Percentiles rank a stretch among this genome's conserved stretches.
Evolutionary conservation across 2,329 filamentous ascomycete genomes (phyloP).

Genomic region (Dactylellina parvicollis): DNA sequence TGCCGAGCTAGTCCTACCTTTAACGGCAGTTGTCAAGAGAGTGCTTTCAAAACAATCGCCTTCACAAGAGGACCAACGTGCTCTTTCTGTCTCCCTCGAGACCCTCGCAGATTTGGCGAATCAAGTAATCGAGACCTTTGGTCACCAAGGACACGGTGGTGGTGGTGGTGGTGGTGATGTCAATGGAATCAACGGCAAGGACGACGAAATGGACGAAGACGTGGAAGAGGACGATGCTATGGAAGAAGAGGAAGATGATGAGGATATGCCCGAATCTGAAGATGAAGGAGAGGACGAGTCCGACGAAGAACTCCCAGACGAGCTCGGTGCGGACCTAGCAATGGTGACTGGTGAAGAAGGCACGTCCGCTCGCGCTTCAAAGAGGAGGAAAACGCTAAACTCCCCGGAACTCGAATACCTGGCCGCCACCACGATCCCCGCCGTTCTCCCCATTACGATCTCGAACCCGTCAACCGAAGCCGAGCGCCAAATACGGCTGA

Average conservation of each 20-base stretch:
- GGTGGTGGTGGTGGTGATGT: too few relatives aligned
- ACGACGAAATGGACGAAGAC: conserved; percentile 61
- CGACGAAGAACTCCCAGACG: conserved; percentile 69
- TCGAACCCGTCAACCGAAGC: conserved; percentile 61
- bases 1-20: conserved; percentile 18
- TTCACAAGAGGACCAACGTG: conserved; percentile 38
- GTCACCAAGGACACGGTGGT: conserved; percentile 2
- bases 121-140: conserved; percentile 35
- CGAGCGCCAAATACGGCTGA: conserved; percentile 64
- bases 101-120: conserved; percentile 26
- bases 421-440: conserved; percentile 64
- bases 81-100: conserved; percentile 40
- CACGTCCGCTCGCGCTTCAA: conserved; percentile 56
- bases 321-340: conserved; percentile 73
- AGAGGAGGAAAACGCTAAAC: conserved; percentile 27
- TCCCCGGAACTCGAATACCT: conserved; percentile 65
- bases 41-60: conserved; percentile 28
- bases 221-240: conserved; percentile 59
- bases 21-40: conserved; percentile 16
- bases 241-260: too few relatives aligned
- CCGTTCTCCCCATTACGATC: conserved; percentile 65
- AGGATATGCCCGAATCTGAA: conserved; percentile 9
- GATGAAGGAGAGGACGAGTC: conserved; percentile 62
- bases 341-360: conserved; percentile 67
- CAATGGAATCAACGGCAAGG: conserved; percentile 62